A percentile compares a stretch with the other conserved stretches of the same genome.
phyloP scores from a whole-genome alignment of 2,329 filamentous ascomycete species.

The Penicillium psychrosexuale region DNA sequence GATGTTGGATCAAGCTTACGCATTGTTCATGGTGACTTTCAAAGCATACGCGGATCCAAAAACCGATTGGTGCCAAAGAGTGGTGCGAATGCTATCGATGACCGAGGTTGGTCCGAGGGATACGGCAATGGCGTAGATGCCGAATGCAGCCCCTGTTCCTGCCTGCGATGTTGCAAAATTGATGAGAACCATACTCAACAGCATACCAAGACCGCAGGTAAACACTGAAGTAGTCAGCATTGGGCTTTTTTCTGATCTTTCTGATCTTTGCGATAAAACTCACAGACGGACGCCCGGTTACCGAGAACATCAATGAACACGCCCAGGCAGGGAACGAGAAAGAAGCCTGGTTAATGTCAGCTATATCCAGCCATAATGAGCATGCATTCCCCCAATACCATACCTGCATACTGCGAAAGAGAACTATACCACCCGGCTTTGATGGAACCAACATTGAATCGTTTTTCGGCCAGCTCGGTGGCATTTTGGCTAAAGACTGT shows the following conservation, averaged over 20 bases:
- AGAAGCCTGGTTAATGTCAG: constrained; percentile 44
- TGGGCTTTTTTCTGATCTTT: too few relatives aligned
- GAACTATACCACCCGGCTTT: constrained; percentile 61
- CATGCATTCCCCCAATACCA: neutral
- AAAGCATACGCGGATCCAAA: constrained; percentile 60
- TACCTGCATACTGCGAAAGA: constrained; percentile 53
- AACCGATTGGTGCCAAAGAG: constrained; percentile 58
- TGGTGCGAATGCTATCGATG: constrained; percentile 60
- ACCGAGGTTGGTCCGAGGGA: constrained; percentile 58
- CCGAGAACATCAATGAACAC: constrained; percentile 57
- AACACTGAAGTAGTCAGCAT: constrained; percentile 32
- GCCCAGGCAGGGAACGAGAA: constrained; percentile 56
- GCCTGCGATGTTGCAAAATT: constrained; percentile 50
- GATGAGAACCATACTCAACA: constrained; percentile 54
- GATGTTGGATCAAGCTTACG: constrained; percentile 28
- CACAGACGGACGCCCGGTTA: constrained; percentile 49
- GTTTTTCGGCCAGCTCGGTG: constrained; percentile 59
- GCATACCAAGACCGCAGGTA: constrained; percentile 51
- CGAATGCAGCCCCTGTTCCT: constrained; percentile 59
- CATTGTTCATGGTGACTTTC: constrained; percentile 62
- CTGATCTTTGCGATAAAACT: constrained; percentile 13
- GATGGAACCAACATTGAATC: constrained; percentile 55
- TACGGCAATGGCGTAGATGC: constrained; percentile 56
- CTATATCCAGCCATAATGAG: neutral
- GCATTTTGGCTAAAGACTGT: constrained; percentile 56